Evolutionary conservation across 2,329 filamentous ascomycete species (phyloP).

Genomic region (Malbranchea cinnamomea): DNA sequence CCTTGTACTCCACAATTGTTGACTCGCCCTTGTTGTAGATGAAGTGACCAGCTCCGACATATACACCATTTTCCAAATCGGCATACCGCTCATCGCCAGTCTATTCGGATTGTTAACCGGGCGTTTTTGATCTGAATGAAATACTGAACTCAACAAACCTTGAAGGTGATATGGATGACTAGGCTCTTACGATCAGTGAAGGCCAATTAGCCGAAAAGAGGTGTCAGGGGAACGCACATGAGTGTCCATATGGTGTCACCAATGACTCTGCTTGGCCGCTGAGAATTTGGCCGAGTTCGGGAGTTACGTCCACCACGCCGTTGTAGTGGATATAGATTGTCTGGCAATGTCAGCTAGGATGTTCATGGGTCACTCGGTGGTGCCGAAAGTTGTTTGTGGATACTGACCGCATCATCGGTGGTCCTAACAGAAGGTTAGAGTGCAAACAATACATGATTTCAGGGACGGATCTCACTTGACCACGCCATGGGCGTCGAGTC

Average conservation of each 20-base stretch:
- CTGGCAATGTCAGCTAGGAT: conserved; percentile 2
- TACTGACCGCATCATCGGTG: conserved; percentile 18
- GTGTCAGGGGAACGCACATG: conserved; percentile 19
- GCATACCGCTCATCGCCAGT: conserved; percentile 29
- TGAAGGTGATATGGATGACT: conserved; percentile 25
- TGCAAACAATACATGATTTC: conserved; percentile 1
- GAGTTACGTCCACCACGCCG: conserved; percentile 23
- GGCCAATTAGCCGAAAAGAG: no score
- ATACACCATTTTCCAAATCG: conserved; percentile 25
- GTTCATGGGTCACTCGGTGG: background rate
- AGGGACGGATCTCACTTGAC: conserved; percentile 19
- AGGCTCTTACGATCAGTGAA: conserved; percentile 1
- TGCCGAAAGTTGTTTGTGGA: background rate
- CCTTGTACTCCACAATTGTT: conserved; percentile 27
- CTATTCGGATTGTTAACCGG: conserved; percentile 10
- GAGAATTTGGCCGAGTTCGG: conserved; percentile 21
- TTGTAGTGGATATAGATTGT: conserved; percentile 27
- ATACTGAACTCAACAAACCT: conserved; percentile 13
- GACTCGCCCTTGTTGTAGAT: conserved; percentile 22
- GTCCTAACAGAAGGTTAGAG: conserved; percentile 13
- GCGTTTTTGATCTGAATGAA: background rate
- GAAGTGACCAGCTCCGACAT: conserved; percentile 28
- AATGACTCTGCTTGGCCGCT: conserved; percentile 17
- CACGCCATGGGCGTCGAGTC: conserved; percentile 26
- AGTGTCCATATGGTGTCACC: conserved; percentile 24